Base-by-base conservation (phyloP, 352 stramenopile species). In the Pythium aquatile region DNA sequence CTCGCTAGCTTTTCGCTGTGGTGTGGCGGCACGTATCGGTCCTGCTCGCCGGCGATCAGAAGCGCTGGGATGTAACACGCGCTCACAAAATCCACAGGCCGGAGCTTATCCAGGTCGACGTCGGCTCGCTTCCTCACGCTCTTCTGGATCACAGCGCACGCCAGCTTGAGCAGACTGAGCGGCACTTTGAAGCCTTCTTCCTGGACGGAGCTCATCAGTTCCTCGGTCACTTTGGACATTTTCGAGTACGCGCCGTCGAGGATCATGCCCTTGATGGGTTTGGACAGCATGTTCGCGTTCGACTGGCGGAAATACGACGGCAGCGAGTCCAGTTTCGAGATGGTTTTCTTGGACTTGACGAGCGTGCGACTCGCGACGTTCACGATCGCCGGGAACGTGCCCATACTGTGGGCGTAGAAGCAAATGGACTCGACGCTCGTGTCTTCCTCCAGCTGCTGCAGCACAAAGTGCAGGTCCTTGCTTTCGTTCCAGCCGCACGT, bases 401-500 rank as follows among this genome's bases (percentile, higher is more conserved):
- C 83, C 87, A 95, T 95, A 58, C 82, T 92, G 69, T 95, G 87
- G 5, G 81, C 85, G 63, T 89, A 95, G 29, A 95, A 69, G 56
- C 75, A 85, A 54, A 94, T 72, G 9, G 81, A 72, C 30, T 72
- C 72, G 24, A 94, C 81, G 28, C 61, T 77, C 3, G 48, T 37
- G 58, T 91, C 72, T 11, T 61, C 46, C 30, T 92, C 81, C 0
- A 94, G 44, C 8, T 74, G 74, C 66, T 90, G 68, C 51, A 94
- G 69, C 44, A 96, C 83, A 30, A 74, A 74, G 42, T 89, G 73
- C 56, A 96, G 63, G 59, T 96, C 87, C 48, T 80, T 69, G 16
- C 76, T 71, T 57, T 94, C 87, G 68, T 92, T 92, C 83, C 83
- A 94, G 42, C 87, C 87, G 77, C 93, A 89, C 5, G 85, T 96